Conservation (phyloP, 1,284 basidiomycete genomes). For the Microbotryum saponariae region DNA sequence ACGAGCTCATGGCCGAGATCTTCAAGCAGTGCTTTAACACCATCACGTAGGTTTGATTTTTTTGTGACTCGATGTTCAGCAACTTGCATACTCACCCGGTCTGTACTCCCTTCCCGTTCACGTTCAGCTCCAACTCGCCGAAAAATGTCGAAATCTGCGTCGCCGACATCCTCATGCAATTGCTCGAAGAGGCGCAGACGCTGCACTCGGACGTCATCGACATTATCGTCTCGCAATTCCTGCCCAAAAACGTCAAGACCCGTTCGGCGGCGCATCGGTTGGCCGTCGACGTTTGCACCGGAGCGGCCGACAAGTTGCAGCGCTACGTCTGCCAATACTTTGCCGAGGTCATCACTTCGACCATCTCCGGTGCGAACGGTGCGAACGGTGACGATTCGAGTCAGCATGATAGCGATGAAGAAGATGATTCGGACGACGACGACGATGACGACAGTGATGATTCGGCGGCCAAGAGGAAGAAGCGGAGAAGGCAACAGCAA, state of each 20-base stretch:
- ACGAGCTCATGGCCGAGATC: conserved; percentile 74
- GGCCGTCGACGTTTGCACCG: conserved; percentile 80
- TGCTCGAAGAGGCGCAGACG: conserved; percentile 75
- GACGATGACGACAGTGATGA: conserved; percentile 32
- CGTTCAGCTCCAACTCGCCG: conserved; percentile 55
- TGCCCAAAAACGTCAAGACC: conserved; percentile 53
- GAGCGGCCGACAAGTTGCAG: conserved; percentile 75
- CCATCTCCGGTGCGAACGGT: conserved; percentile 35
- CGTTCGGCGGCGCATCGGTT: conserved; percentile 60
- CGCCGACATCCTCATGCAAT: conserved; percentile 75
- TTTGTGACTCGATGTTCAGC: not conserved
- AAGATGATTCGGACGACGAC: conserved; percentile 44
- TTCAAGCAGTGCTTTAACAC: conserved; percentile 77
- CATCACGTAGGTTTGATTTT: conserved; percentile 48
- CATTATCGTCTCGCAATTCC: conserved; percentile 74
- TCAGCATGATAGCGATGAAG: conserved; percentile 39
- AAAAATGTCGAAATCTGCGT: conserved; percentile 85
- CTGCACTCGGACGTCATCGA: conserved; percentile 74
- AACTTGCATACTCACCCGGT: too few relatives aligned
- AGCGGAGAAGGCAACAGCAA: conserved; percentile 2
- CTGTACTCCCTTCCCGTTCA: not conserved
- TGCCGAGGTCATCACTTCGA: conserved; percentile 70
- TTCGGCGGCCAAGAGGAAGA: conserved; percentile 1
- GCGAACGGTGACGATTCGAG: not conserved
- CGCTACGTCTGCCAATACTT: conserved; percentile 77